Percentiles rank a stretch among this genome's conserved stretches.
Evolutionary conservation across 2,329 filamentous ascomycete genomes (phyloP).

Genomic region (Cucurbitaria berberidis): DNA sequence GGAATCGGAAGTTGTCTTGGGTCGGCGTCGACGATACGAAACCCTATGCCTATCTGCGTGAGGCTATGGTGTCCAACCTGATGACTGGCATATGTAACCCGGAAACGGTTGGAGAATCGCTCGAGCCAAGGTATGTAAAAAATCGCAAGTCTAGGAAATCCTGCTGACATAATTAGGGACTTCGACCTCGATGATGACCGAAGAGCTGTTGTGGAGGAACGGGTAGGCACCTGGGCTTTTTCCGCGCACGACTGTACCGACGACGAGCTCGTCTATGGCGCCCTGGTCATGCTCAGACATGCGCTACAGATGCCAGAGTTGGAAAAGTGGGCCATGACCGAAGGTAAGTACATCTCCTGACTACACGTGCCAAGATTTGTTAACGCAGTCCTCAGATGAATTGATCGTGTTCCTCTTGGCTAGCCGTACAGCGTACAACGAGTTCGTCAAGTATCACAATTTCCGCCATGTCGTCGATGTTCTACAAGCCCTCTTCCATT

Average conservation of each 20-base stretch:
- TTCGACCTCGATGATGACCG: constrained; percentile 72
- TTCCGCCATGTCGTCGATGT: constrained; percentile 98
- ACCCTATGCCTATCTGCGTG: constrained; percentile 85
- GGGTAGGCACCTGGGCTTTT: constrained; percentile 83
- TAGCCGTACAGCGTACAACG: constrained; percentile 92
- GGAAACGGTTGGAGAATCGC: constrained; percentile 66
- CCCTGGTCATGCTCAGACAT: constrained; percentile 89
- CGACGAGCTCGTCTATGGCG: constrained; percentile 85
- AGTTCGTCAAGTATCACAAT: constrained; percentile 96
- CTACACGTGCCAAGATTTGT: constrained; percentile 3
- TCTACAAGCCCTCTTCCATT: constrained; percentile 89
- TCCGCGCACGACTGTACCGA: constrained; percentile 88
- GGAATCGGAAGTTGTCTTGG: constrained; percentile 86
- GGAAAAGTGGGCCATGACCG: constrained; percentile 77
- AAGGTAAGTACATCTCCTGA: constrained; percentile 63
- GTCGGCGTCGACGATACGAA: constrained; percentile 84
- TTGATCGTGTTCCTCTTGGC: constrained; percentile 85
- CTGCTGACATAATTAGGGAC: constrained; percentile 54
- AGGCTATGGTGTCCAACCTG: constrained; percentile 90
- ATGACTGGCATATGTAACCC: constrained; percentile 87
- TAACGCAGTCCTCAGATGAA: constrained; percentile 64
- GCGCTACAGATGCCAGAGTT: constrained; percentile 82
- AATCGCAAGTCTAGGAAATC: neutral
- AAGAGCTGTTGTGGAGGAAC: constrained; percentile 68
- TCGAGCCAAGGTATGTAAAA: constrained; percentile 62